Conservation (phyloP, 345 rosid species). For the Populus davidiana region DNA sequence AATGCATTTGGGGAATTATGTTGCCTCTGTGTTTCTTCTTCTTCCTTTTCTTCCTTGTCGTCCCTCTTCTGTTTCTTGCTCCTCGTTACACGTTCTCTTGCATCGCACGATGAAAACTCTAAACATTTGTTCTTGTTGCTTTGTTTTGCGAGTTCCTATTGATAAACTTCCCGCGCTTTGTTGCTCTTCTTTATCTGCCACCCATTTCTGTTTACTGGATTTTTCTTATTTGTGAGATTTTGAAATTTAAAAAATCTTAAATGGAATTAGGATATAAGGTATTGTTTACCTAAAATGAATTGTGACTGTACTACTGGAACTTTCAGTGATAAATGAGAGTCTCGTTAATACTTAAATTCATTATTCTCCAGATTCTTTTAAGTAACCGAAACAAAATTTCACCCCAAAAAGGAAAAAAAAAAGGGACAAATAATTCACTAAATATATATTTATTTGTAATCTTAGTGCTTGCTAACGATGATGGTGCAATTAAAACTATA, state of each 20-base stretch:
- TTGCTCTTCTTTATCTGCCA: background rate
- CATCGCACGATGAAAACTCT: background rate
- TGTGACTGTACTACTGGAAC: too few species aligned
- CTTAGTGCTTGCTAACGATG: too few species aligned
- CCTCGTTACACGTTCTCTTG: background rate
- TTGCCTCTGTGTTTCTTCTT: background rate
- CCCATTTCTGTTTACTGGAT: background rate
- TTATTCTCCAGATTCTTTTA: too few species aligned
- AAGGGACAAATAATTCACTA: too few species aligned
- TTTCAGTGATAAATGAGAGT: too few species aligned
- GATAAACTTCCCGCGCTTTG: constrained; percentile 14
- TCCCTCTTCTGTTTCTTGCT: background rate
- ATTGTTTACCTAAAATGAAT: too few species aligned
- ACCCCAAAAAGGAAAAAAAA: too few species aligned
- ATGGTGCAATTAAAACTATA: background rate
- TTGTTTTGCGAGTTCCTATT: background rate
- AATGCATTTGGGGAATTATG: background rate
- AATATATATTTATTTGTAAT: too few species aligned
- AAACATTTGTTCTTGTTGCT: background rate
- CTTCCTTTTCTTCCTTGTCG: background rate
- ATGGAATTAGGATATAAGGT: too few species aligned
- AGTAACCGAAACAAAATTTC: too few species aligned
- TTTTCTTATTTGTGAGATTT: background rate
- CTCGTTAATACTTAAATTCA: too few species aligned
- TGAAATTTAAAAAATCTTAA: too few species aligned